Evolutionary conservation across 306 rosid species (phyloP).

Genomic region (Myrica gale): DNA sequence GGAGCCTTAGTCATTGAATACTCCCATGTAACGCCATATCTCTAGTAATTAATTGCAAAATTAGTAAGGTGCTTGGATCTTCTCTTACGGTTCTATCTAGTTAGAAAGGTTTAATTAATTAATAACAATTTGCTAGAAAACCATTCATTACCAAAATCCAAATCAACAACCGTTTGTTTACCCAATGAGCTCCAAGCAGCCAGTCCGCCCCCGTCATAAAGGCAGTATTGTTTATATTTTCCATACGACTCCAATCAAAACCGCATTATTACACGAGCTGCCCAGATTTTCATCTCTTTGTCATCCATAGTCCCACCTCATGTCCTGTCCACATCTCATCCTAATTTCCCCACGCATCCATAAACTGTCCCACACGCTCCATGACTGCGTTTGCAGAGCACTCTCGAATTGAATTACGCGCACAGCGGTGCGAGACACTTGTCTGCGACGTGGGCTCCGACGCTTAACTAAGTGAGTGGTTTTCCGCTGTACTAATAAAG

Average conservation of each 20-base stretch:
- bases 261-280: not conserved
- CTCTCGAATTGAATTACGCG: not conserved
- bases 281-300: slow-evolving; percentile 14
- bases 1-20: no score
- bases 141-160: no score
- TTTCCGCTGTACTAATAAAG: not conserved
- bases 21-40: no score
- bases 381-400: not conserved
- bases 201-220: not conserved
- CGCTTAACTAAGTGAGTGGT: not conserved
- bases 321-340: slow-evolving; percentile 1
- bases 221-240: not conserved
- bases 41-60: no score
- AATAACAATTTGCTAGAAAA: no score
- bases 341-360: not conserved
- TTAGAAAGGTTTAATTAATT: no score
- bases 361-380: not conserved
- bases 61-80: no score
- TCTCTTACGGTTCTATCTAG: no score
- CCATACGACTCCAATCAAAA: not conserved
- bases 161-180: not conserved
- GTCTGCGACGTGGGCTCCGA: not conserved
- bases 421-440: not conserved
- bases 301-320: not conserved
- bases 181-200: slow-evolving; percentile 8